Conservation (phyloP, 768 basidiomycete species). For the Mycena olivaceomarginata region DNA sequence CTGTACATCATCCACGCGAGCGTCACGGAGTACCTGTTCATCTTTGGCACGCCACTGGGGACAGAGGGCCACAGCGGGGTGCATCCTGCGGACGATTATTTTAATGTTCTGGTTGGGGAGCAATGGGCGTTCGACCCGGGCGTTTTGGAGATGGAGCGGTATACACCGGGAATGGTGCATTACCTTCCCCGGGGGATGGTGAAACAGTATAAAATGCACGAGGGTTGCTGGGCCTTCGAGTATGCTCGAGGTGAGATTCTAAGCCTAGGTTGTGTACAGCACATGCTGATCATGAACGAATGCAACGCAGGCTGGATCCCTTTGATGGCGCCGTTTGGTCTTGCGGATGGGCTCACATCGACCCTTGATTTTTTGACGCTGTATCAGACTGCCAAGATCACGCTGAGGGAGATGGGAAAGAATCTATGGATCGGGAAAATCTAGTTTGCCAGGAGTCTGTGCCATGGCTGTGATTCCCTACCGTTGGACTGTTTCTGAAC, state of each 20-base stretch:
- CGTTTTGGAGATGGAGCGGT: constrained; percentile 91
- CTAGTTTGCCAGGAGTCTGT: constrained; percentile 52
- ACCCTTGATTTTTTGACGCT: constrained; percentile 92
- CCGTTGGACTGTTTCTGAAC: no score
- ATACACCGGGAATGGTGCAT: constrained; percentile 90
- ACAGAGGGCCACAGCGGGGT: constrained; percentile 97
- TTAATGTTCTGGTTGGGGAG: constrained; percentile 95
- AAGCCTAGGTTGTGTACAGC: background rate
- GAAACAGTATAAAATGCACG: constrained; percentile 99
- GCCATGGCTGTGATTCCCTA: no score
- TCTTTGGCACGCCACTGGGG: constrained; percentile 96
- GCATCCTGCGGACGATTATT: constrained; percentile 98
- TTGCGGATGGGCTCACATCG: constrained; percentile 89
- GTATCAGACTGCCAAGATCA: constrained; percentile 84
- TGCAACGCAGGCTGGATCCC: constrained; percentile 93
- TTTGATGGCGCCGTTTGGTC: constrained; percentile 95
- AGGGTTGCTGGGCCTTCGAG: constrained; percentile 96
- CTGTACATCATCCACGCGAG: constrained; percentile 98
- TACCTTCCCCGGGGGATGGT: constrained; percentile 86
- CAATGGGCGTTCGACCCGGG: constrained; percentile 96
- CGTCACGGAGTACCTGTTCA: constrained; percentile 97
- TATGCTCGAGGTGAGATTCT: constrained; percentile 86
- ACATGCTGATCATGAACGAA: background rate
- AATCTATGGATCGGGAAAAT: constrained; percentile 94
- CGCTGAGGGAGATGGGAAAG: constrained; percentile 86